These are phyloP conservation scores for Oryza australiensis DNA, from an alignment of 176 grass and related monocot genomes.

Conservation along the genomic window DNA sequence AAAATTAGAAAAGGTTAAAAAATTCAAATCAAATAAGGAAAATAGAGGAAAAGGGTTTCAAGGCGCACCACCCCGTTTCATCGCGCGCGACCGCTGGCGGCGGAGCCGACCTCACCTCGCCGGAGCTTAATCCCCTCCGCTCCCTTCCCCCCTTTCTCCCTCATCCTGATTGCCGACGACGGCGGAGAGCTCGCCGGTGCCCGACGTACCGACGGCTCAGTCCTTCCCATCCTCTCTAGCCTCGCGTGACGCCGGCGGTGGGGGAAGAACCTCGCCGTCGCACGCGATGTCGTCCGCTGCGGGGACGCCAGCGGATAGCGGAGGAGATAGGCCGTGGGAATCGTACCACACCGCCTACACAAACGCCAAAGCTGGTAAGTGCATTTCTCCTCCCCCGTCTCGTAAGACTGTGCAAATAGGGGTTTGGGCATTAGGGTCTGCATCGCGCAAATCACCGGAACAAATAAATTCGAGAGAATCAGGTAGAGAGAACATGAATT, in stretches of 20 bases:
- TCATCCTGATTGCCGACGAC: neutral
- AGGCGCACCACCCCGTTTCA: neutral
- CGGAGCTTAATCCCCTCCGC: neutral
- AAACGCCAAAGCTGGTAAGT: slow-evolving; percentile 83
- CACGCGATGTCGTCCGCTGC: slow-evolving; percentile 33
- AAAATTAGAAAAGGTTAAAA: too few relatives aligned
- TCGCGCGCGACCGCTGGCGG: slow-evolving; percentile 11
- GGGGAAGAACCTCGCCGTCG: neutral
- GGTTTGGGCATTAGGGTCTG: slow-evolving; percentile 7
- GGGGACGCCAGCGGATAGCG: slow-evolving; percentile 25
- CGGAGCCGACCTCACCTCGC: slow-evolving; percentile 25
- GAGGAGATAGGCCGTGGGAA: slow-evolving; percentile 71
- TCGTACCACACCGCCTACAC: slow-evolving; percentile 95
- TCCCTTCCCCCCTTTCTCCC: neutral
- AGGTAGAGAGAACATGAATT: neutral
- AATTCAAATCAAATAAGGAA: too few relatives aligned
- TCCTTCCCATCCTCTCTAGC: neutral
- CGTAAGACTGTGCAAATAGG: neutral
- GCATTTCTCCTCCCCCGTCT: neutral
- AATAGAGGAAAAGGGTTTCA: neutral
- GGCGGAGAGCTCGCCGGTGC: neutral
- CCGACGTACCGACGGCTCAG: neutral
- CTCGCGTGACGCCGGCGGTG: neutral
- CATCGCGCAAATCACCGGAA: neutral
- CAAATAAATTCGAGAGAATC: neutral